Evolutionary conservation across 257 asterid species (phyloP), one percentile per base, ranked within the genome.

Genomic region (Anisodus tanguticus): DNA sequence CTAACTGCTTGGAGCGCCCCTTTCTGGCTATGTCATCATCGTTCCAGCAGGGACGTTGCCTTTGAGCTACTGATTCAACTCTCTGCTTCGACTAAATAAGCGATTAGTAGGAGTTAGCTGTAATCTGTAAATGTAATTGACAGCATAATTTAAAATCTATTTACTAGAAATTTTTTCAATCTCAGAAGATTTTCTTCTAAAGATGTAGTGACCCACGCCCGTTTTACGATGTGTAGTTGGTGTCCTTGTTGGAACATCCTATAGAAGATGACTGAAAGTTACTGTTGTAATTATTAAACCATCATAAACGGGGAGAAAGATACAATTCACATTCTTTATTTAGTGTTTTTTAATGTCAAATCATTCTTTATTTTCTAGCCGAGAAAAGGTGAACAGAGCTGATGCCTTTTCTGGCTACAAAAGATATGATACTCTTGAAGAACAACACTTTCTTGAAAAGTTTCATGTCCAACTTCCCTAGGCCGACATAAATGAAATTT

Each of bases 21-120:
- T 85, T 93, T 80, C 90, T 93, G 81, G 88, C 97, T 51, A 83
- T 90, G 70, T 88, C 98, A 54, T 90, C 97, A 26, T 87, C 95
- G 81, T 87, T 90, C 86, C 90, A 90, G 64, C 98, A 86, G 76
- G 85, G 91, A 54, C 96, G 85, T 83, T 90, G 87, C 87, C 93
- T 90, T 87, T 95, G 90, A 93, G 84, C 41, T 43, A 78, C 85
- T 43, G 70, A 71, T 83, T 37, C 58, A 15, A 53, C 80, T 80
- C 57, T 58, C 81, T 68, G 80, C 70, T 69, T 58, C 51, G 55
- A 62, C 72, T 37, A 76, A 72, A 83, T 57, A 66, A 70, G 69
- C 17, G 22, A 53, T 55, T 74, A 26, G 64, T 83, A 81, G 63
- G 83, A 47, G 82, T 79, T 81, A 81, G 79, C 26, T 84, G 88